phyloP scores from a whole-genome alignment of 805 yeast species.

The Sugiyamaella floridensis region DNA sequence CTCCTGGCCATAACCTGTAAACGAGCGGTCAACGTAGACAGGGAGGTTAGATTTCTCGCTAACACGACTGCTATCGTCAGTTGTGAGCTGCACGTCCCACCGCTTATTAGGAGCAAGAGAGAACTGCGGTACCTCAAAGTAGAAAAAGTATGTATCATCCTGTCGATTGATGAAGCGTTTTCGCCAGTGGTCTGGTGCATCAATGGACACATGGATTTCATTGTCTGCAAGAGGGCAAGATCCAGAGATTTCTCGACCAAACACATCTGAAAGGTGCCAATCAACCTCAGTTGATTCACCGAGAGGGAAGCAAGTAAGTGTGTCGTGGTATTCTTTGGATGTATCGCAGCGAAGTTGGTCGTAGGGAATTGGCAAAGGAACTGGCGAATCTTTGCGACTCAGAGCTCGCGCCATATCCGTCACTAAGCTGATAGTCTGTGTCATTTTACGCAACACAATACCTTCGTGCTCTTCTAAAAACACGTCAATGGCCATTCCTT shows the following conservation, averaged over 20 bases:
- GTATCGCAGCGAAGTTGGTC: conserved; percentile 68
- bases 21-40: conserved; percentile 68
- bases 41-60: conserved; percentile 46
- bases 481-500: conserved; percentile 82
- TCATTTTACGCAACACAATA: conserved; percentile 32
- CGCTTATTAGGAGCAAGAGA: not conserved
- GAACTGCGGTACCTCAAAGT: not conserved
- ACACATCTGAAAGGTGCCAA: conserved; percentile 57
- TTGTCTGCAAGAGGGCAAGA: conserved; percentile 49
- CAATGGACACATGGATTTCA: conserved; percentile 29
- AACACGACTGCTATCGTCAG: conserved; percentile 42
- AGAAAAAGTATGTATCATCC: not conserved
- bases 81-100: conserved; percentile 34
- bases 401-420: conserved; percentile 62
- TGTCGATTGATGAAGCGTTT: not conserved
- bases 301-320: conserved; percentile 73
- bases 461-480: conserved; percentile 35
- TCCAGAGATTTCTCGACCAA: conserved; percentile 50
- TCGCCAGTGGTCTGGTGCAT: conserved; percentile 14
- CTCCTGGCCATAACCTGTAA: conserved; percentile 89
- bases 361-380: conserved; percentile 74
- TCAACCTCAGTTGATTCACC: conserved; percentile 41
- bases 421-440: conserved; percentile 64
- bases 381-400: conserved; percentile 56
- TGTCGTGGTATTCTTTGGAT: conserved; percentile 46